Evolutionary conservation across 768 basidiomycete genomes (phyloP).

Genomic region (Russula sp.): DNA sequence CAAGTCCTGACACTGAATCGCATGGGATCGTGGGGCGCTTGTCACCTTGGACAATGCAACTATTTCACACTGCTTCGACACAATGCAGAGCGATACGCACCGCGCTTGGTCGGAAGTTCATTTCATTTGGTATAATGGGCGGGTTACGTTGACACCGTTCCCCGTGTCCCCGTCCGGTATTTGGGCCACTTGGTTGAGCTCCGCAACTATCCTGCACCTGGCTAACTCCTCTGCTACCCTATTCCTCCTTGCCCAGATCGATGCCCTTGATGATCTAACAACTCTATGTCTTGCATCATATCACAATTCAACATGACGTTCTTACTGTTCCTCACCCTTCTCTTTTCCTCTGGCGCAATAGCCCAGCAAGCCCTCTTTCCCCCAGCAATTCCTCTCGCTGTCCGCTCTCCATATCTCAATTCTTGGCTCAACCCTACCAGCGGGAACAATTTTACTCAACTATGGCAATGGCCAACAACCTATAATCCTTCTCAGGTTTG

Average conservation of each 20-base stretch:
- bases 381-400: constrained; percentile 24
- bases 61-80: no score
- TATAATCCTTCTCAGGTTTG: not conserved
- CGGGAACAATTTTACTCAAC: not conserved
- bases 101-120: not conserved
- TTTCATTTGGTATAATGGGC: not conserved
- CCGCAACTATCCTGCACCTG: not conserved
- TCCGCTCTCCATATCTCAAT: constrained; percentile 26
- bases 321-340: not conserved
- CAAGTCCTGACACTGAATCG: no score
- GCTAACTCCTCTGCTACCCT: not conserved
- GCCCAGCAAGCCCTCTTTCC: constrained; percentile 21
- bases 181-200: not conserved
- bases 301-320: not conserved
- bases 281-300: not conserved
- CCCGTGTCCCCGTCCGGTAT: not conserved
- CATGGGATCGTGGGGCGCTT: no score
- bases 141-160: not conserved
- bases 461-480: constrained; percentile 24
- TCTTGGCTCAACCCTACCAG: constrained; percentile 19
- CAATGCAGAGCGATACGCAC: no score
- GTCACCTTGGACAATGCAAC: no score
- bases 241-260: not conserved
- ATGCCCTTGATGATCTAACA: not conserved
- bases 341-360: not conserved